A percentile compares a stretch with the other conserved stretches of the same genome.
phyloP scores from a whole-genome alignment of 768 basidiomycete genomes.

The Termitomyces sp. region DNA sequence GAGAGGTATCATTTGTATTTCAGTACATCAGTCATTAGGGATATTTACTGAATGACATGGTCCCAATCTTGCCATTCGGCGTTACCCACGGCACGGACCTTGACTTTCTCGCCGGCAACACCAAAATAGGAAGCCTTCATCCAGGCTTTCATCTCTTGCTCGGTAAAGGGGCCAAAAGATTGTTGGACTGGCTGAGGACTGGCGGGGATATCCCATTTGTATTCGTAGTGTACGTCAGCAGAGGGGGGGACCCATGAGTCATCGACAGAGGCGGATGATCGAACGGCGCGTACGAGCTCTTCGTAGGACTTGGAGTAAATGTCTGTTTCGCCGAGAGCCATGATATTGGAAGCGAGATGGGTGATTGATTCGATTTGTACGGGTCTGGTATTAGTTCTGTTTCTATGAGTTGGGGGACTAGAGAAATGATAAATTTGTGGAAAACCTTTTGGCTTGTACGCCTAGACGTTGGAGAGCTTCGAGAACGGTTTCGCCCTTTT shows the following conservation, averaged over 20 bases:
- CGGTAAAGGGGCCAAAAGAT: constrained; percentile 74
- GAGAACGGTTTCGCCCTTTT: constrained; percentile 87
- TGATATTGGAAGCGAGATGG: constrained; percentile 80
- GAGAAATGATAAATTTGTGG: too few relatives aligned
- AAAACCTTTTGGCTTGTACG: constrained; percentile 45
- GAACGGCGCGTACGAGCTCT: constrained; percentile 71
- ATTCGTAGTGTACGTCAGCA: constrained; percentile 73
- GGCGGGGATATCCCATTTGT: constrained; percentile 66
- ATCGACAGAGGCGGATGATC: constrained; percentile 65
- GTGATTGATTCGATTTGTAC: constrained; percentile 73
- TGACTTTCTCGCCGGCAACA: constrained; percentile 66
- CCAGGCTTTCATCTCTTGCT: constrained; percentile 80
- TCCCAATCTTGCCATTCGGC: constrained; percentile 74
- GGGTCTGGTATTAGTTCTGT: constrained; percentile 23
- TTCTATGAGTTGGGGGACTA: neutral
- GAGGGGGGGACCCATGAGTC: constrained; percentile 70
- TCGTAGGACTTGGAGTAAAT: constrained; percentile 86
- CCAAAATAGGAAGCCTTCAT: constrained; percentile 81
- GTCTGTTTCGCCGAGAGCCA: constrained; percentile 82
- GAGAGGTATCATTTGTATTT: too few relatives aligned
- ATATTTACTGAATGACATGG: constrained; percentile 50
- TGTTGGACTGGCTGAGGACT: constrained; percentile 40
- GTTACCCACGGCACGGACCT: constrained; percentile 54
- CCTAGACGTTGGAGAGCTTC: constrained; percentile 88
- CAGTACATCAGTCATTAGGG: constrained; percentile 53